These are phyloP conservation scores for Heracleum sosnowskyi DNA, from an alignment of 129 eudicot genomes.

Conservation along the genomic window DNA sequence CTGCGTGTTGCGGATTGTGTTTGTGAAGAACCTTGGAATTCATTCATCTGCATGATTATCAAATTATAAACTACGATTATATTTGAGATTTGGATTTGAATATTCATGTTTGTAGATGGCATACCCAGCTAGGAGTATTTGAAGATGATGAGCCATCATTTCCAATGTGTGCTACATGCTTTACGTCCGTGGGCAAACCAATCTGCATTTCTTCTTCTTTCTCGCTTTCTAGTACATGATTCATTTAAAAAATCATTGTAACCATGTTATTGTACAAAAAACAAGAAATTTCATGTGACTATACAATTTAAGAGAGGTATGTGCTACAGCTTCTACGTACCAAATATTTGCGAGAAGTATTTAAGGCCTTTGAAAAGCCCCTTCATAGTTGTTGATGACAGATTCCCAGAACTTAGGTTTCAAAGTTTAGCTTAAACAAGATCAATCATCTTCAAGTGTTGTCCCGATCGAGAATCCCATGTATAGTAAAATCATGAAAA, in stretches of 20 bases:
- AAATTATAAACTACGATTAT: not conserved
- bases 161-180: constrained; percentile 72
- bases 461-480: not conserved
- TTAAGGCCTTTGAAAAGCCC: constrained; percentile 50
- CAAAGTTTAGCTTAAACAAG: not conserved
- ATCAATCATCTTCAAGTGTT: not conserved
- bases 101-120: not conserved
- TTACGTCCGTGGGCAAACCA: constrained; percentile 73
- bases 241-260: not conserved
- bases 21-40: constrained; percentile 1
- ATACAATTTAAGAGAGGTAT: not conserved
- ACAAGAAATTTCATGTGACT: not conserved
- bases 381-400: constrained; percentile 28
- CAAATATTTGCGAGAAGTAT: constrained; percentile 52
- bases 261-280: not conserved
- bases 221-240: constrained; percentile 29
- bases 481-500: not conserved
- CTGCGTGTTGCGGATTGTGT: not conserved
- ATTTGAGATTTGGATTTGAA: not conserved
- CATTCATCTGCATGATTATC: constrained; percentile 8
- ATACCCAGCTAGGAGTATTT: constrained; percentile 55
- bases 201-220: constrained; percentile 54
- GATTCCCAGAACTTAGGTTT: not conserved
- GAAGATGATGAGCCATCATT: constrained; percentile 45
- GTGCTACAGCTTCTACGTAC: constrained; percentile 19